Evolutionary conservation across 1,139 yeast genomes (phyloP), one percentile per base, ranked within the genome.

Genomic region (Yamadazyma membranifaciens): DNA sequence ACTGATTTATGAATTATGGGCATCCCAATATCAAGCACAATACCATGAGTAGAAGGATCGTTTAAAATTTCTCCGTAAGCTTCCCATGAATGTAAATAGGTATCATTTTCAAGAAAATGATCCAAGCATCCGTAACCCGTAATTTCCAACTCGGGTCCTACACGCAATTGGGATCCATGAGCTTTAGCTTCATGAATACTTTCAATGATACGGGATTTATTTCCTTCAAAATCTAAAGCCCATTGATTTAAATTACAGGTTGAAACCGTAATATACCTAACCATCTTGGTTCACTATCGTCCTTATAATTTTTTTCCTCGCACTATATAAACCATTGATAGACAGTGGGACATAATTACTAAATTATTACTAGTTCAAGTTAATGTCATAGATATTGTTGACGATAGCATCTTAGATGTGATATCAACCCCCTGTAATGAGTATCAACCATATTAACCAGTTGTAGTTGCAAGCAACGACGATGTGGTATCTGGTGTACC

Each of bases 141-240:
- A 38, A 94, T 71, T 62, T 94, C 99, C 35, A 94, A 73, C 60
- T 94, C 99, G 1, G 98, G 98, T 1, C 99, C 99, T 15, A 94
- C 96, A 57, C 99, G 76, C 41, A 94, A 74, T 29, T 74, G 71
- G 0, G 99, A 95, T 9, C 89, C 88, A 45, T 69, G 74, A 16
- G 65, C 61, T 56, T 91, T 91, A 41, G 98, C 96, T 40, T 78
- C 72, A 28, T 61, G 61, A 55, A 94, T 91, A 45, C 95, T 84
- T 55, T 84, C 83, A 29, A 92, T 57, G 51, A 94, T 92, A 42
- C 99, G 72, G 56, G 89, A 96, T 42, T 96, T 76, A 62, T 94
- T 94, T 5, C 98, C 99, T 61, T 92, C 98, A 63, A 88, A 94
- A 63, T 94, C 99, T 46, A 94, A 73, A 0, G 98, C 96, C 99